phyloP scores from a whole-genome alignment of 805 yeast species.

The Yarrowia sp. region DNA sequence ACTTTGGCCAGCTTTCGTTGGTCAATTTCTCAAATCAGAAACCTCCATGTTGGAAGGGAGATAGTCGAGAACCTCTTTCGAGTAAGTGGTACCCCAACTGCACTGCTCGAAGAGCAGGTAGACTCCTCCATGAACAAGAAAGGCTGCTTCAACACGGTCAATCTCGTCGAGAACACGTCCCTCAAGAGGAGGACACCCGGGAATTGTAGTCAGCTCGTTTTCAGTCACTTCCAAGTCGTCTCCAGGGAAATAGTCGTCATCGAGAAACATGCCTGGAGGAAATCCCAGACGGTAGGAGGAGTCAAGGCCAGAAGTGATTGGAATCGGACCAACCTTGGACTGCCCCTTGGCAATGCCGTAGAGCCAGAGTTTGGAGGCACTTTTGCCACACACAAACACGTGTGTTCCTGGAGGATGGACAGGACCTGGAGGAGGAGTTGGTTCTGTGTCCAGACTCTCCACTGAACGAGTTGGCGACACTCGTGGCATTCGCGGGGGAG shows the following conservation, averaged over 20 bases:
- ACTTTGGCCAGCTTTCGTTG: neutral
- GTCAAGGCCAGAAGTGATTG: neutral
- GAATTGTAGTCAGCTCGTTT: neutral
- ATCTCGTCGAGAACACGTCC: neutral
- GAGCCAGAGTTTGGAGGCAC: conserved; percentile 1
- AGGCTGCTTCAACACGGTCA: neutral
- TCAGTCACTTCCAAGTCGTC: conserved; percentile 1
- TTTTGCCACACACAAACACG: neutral
- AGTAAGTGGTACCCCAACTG: conserved; percentile 8
- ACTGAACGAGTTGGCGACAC: neutral
- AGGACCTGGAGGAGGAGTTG: neutral
- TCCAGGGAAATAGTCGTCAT: conserved; percentile 3
- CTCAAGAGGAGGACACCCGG: conserved; percentile 13
- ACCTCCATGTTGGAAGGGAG: neutral
- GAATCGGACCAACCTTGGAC: conserved; percentile 1
- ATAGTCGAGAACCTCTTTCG: conserved; percentile 1
- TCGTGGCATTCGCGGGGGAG: too few species aligned
- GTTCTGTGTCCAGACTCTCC: neutral
- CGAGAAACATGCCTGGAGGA: conserved; percentile 16
- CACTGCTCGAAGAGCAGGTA: conserved; percentile 8
- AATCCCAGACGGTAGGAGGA: neutral
- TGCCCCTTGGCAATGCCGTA: neutral
- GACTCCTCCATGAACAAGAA: conserved; percentile 1
- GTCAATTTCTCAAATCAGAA: neutral
- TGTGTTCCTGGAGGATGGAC: neutral